These are phyloP conservation scores for Linnemannia exigua DNA, from an alignment of 192 early-diverging fungal species.

Conservation along the genomic window DNA sequence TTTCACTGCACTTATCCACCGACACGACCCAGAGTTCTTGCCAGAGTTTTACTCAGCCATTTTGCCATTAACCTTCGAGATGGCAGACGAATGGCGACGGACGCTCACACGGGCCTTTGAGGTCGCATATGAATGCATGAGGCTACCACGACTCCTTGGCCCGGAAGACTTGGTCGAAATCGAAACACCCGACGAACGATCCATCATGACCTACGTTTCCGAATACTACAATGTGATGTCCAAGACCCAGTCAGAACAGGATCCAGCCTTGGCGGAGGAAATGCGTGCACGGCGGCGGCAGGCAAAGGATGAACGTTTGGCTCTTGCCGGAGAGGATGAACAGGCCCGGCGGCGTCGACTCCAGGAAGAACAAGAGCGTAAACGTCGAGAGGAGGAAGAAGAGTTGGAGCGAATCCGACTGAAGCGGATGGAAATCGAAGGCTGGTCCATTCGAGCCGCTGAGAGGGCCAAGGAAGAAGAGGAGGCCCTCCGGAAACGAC, in stretches of 20 bases:
- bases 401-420: conserved; percentile 52
- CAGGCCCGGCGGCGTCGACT: conserved; percentile 24
- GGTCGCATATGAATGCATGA: conserved; percentile 58
- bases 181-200: conserved; percentile 65
- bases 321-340: conserved; percentile 47
- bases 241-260: conserved; percentile 50
- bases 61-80: conserved; percentile 47
- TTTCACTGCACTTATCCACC: conserved; percentile 64
- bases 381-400: conserved; percentile 38
- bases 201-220: conserved; percentile 66
- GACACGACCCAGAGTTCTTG: conserved; percentile 60
- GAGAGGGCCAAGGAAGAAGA: conserved; percentile 50
- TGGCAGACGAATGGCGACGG: conserved; percentile 53
- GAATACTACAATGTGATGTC: conserved; percentile 69
- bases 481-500: conserved; percentile 43
- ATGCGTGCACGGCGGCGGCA: conserved; percentile 17
- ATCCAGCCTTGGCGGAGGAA: conserved; percentile 35
- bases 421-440: conserved; percentile 51
- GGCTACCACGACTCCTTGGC: conserved; percentile 56
- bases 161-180: conserved; percentile 65
- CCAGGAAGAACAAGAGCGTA: conserved; percentile 37
- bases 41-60: conserved; percentile 59
- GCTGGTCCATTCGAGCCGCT: conserved; percentile 52
- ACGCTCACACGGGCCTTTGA: conserved; percentile 59
- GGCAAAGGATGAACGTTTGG: conserved; percentile 40